Evolutionary conservation across 2,329 filamentous ascomycete species (phyloP), one percentile per base, ranked within the genome.

Genomic region (Calycina herbarum): DNA sequence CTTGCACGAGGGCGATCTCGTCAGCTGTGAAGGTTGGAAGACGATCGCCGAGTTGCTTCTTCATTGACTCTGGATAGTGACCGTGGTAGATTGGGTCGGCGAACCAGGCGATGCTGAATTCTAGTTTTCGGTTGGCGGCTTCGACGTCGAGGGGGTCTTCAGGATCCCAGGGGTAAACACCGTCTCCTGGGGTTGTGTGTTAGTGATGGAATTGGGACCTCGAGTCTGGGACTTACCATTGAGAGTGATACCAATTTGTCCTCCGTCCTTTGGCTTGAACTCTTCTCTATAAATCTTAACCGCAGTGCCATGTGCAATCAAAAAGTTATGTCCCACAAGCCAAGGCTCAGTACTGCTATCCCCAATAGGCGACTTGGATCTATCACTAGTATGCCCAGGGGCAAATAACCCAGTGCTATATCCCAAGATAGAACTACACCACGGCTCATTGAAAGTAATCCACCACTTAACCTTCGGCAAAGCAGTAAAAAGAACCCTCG

Each of bases 381-480:
- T 86, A 78, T 95, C 89, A 71, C 90, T 93, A 6, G 89, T 92
- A 74, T 86, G 89, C n/a, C 93, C 93, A 0, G 93, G 93, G 11
- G 93, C 93, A 75, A 94, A 93, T 68, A 87, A 81, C 33, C 93
- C 93, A 54, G 85, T 86, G 75, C 85, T 90, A 79, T 94, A 95
- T 42, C 92, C 92, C 54, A 95, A 83, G 67, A 95, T 89, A 62
- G 89, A 87, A 69, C 87, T 91, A 79, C 92, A 96, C 88, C 91
- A 95, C 3, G 93, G 93, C 81, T 96, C 92, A 77, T 95, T 95
- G 80, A 94, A 93, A 31, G 92, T 95, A 77, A 94, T 92, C 93
- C 93, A 96, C 79, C 92, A 84, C 81, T 93, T 92, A 74, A 93
- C 92, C 77, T 89, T 89, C 63, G 88, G 85, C 59, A 96, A 83